Evolutionary conservation across 129 eudicot genomes (phyloP).

Genomic region (Sambucus nigra): DNA sequence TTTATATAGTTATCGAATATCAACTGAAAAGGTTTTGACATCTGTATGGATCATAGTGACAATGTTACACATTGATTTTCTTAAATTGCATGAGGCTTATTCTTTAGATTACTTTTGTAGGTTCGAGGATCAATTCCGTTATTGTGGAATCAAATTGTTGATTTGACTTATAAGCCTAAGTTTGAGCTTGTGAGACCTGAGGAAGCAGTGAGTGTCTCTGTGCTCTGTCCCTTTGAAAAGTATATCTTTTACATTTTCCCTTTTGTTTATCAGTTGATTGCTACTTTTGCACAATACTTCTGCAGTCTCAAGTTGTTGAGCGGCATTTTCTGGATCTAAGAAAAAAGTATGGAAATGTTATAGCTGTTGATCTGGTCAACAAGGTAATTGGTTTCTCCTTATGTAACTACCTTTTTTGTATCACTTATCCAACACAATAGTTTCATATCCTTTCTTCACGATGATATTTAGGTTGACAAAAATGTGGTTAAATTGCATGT

Average conservation of each 20-base stretch:
- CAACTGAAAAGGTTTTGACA: not conserved
- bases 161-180: slow-evolving; percentile 89
- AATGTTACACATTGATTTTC: not conserved
- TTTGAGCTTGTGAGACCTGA: slow-evolving; percentile 64
- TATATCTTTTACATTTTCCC: not conserved
- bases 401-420: not conserved
- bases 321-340: slow-evolving; percentile 81
- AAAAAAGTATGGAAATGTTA: slow-evolving; percentile 89
- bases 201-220: slow-evolving; percentile 63
- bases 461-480: not conserved
- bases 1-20: no score
- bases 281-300: slow-evolving; percentile 8
- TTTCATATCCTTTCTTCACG: not conserved
- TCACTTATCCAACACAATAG: not conserved
- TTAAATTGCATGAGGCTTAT: not conserved
- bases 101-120: slow-evolving; percentile 28
- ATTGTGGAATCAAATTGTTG: slow-evolving; percentile 94
- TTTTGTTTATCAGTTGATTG: not conserved
- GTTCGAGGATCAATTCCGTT: slow-evolving; percentile 97
- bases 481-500: not conserved
- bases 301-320: slow-evolving; percentile 81
- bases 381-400: slow-evolving; percentile 31
- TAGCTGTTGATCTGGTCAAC: slow-evolving; percentile 89
- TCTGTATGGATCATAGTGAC: not conserved
- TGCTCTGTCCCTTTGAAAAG: slow-evolving; percentile 5